These are phyloP conservation scores for Lyophyllum atratum DNA, from an alignment of 768 basidiomycete genomes.

Conservation along the genomic window DNA sequence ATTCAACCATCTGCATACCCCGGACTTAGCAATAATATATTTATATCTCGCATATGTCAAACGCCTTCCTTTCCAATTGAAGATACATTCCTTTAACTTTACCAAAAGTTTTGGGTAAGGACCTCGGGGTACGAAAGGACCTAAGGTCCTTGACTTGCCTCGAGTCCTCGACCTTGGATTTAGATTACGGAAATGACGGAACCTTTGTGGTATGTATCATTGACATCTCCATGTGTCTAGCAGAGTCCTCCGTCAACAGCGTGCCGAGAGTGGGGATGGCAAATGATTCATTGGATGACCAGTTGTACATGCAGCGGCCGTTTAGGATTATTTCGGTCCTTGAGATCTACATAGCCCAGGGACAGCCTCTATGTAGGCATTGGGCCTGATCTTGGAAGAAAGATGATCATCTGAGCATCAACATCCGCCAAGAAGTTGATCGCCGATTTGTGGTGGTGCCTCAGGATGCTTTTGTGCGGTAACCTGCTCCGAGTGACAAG, in stretches of 20 bases:
- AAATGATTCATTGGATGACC: not conserved
- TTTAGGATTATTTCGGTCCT: not conserved
- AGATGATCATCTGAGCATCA: not conserved
- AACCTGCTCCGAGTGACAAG: constrained; percentile 4
- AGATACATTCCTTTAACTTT: not conserved
- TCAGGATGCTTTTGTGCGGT: not conserved
- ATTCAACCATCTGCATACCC: constrained; percentile 12
- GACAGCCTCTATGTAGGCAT: not conserved
- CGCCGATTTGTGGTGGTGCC: constrained; percentile 3
- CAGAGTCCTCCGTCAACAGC: not conserved
- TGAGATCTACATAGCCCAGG: not conserved
- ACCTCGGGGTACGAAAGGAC: not conserved
- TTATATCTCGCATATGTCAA: not conserved
- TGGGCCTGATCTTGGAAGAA: not conserved
- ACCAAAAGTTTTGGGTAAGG: not conserved
- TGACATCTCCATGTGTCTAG: not conserved
- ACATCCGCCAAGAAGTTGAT: constrained; percentile 1
- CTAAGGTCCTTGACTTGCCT: not conserved
- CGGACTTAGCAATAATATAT: constrained; percentile 15
- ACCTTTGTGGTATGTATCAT: not conserved
- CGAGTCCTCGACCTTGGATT: too few relatives aligned
- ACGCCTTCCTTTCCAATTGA: not conserved
- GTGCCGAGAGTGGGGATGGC: not conserved
- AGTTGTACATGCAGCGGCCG: not conserved
- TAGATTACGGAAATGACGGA: not conserved